phyloP scores from a whole-genome alignment of 495 filamentous ascomycete species.

The Penicillium crystallinum region DNA sequence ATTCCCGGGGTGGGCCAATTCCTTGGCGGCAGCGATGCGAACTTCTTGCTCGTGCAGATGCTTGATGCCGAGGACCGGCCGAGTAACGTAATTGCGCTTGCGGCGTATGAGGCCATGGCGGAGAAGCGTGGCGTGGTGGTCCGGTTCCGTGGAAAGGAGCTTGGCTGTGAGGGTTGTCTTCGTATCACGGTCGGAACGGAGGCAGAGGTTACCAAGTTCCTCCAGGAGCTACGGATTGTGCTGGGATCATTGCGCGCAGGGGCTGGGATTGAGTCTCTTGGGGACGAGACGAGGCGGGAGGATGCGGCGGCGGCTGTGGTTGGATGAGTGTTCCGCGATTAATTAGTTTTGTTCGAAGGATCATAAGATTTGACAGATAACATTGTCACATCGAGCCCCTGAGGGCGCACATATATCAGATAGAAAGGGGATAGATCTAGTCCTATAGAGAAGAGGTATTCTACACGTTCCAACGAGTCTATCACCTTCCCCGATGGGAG shows the following conservation, averaged over 20 bases:
- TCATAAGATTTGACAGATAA: background rate
- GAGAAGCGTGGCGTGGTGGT: conserved; percentile 89
- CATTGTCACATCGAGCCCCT: background rate
- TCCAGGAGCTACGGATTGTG: conserved; percentile 60
- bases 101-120: conserved; percentile 76
- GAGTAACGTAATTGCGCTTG: conserved; percentile 70
- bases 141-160: conserved; percentile 86
- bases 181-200: conserved; percentile 91
- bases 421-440: background rate
- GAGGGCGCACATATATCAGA: background rate
- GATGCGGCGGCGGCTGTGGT: conserved; percentile 15
- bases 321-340: conserved; percentile 1
- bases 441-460: background rate
- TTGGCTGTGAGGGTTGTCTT: conserved; percentile 82
- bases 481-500: background rate
- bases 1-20: conserved; percentile 77
- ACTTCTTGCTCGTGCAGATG: conserved; percentile 89
- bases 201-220: conserved; percentile 70
- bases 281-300: conserved; percentile 23
- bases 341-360: background rate
- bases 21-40: conserved; percentile 72
- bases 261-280: conserved; percentile 20
- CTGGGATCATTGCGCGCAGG: conserved; percentile 45
- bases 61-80: conserved; percentile 64
- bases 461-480: too few relatives aligned